Evolutionary conservation across 768 basidiomycete species (phyloP).

Genomic region (Kwoniella newhampshirensis): DNA sequence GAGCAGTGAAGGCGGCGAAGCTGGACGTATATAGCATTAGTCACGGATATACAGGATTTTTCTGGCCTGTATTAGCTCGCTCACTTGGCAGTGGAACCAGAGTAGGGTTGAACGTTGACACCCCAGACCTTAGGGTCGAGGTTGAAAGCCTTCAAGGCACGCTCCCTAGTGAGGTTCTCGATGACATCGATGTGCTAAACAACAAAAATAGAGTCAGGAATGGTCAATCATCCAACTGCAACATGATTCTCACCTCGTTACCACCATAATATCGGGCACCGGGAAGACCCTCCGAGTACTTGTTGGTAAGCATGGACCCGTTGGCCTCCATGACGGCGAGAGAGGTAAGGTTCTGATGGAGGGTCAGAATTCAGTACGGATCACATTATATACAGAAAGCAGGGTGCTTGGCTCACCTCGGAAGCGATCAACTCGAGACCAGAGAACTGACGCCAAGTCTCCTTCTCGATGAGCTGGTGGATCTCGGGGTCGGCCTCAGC

Average conservation of each 20-base stretch:
- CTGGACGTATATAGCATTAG: slow-evolving; percentile 54
- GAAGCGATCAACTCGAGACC: slow-evolving; percentile 98
- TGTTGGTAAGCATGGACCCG: slow-evolving; percentile 97
- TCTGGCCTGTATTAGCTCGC: no score
- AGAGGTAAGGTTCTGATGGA: slow-evolving; percentile 97
- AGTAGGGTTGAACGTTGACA: slow-evolving; percentile 99
- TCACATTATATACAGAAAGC: background rate
- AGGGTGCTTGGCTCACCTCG: slow-evolving; percentile 64
- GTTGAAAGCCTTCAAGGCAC: slow-evolving; percentile 93
- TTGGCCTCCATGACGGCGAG: slow-evolving; percentile 96
- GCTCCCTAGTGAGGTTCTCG: slow-evolving; percentile 88
- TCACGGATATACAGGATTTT: no score
- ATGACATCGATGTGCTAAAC: slow-evolving; percentile 84
- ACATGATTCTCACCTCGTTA: slow-evolving; percentile 69
- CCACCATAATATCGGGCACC: slow-evolving; percentile 94
- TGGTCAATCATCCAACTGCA: background rate
- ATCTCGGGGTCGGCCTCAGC: slow-evolving; percentile 91
- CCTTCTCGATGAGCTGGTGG: slow-evolving; percentile 90
- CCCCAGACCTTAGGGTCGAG: slow-evolving; percentile 88
- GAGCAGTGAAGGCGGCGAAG: slow-evolving; percentile 93
- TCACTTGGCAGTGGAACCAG: slow-evolving; percentile 76
- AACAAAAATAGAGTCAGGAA: background rate
- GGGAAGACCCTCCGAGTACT: slow-evolving; percentile 99
- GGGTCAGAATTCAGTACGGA: no score
- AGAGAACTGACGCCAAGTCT: slow-evolving; percentile 97